Percentiles rank a stretch among this genome's conserved stretches.
These are phyloP conservation scores for Boletus subcaerulescens DNA, from an alignment of 768 basidiomycete species.

Conservation along the genomic window DNA sequence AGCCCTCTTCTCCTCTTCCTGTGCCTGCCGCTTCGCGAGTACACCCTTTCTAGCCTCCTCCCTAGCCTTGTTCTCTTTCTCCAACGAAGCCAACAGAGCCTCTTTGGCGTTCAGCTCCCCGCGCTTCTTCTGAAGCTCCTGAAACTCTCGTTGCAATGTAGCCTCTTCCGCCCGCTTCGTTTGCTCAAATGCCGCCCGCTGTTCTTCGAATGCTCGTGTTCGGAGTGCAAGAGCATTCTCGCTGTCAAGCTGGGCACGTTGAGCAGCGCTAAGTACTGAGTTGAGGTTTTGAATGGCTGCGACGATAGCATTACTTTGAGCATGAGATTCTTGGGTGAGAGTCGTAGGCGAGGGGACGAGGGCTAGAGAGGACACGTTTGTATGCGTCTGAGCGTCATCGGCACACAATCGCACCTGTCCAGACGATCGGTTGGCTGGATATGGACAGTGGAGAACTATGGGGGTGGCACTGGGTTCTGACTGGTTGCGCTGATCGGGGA, in stretches of 20 bases:
- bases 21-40: constrained; percentile 21
- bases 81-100: constrained; percentile 14
- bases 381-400: neutral
- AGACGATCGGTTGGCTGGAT: constrained; percentile 1
- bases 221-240: constrained; percentile 14
- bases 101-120: constrained; percentile 23
- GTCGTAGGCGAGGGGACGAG: neutral
- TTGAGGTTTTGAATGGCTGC: constrained; percentile 14
- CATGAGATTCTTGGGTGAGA: constrained; percentile 11
- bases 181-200: constrained; percentile 22
- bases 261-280: constrained; percentile 2
- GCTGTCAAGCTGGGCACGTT: constrained; percentile 13
- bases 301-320: constrained; percentile 5
- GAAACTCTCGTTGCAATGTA: constrained; percentile 15
- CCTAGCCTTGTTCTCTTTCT: constrained; percentile 24
- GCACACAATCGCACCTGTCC: neutral
- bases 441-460: constrained; percentile 10
- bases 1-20: constrained; percentile 24
- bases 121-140: constrained; percentile 17
- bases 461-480: neutral
- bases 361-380: neutral
- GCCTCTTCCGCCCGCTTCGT: constrained; percentile 18
- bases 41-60: constrained; percentile 22
- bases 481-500: neutral
- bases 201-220: constrained; percentile 13